phyloP scores from a whole-genome alignment of 2,329 filamentous ascomycete species.

The Clonostachys chloroleuca region DNA sequence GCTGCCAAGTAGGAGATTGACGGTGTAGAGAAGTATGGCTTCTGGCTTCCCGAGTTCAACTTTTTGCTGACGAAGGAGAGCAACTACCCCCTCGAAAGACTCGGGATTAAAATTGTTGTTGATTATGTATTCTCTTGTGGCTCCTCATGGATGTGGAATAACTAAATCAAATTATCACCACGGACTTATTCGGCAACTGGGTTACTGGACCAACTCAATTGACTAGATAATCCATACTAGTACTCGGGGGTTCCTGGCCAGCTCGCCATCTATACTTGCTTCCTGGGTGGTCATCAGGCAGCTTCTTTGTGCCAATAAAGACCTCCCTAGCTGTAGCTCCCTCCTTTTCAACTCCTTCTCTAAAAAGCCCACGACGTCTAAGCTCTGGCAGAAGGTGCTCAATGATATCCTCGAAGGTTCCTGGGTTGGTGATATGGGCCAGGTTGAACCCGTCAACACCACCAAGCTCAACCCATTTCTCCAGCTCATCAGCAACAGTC shows the following conservation, averaged over 20 bases:
- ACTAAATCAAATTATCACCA: no score
- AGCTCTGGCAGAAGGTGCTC: slow-evolving; percentile 59
- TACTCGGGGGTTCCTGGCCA: slow-evolving; percentile 1
- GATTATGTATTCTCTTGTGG: no score
- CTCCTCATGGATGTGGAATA: no score
- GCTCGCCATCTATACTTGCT: slow-evolving; percentile 7
- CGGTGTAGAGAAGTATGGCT: no score
- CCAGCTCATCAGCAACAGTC: slow-evolving; percentile 40
- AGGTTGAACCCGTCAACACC: slow-evolving; percentile 26
- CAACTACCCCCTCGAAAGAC: no score
- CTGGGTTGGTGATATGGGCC: slow-evolving; percentile 42
- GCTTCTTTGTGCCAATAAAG: slow-evolving; percentile 6
- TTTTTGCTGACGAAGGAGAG: no score
- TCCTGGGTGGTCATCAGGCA: slow-evolving; percentile 7
- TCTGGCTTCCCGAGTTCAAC: no score
- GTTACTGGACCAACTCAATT: no score
- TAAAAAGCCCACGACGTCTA: slow-evolving; percentile 18
- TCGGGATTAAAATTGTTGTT: no score
- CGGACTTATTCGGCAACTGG: no score
- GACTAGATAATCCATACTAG: background rate
- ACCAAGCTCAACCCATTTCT: slow-evolving; percentile 32
- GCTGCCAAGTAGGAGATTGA: no score
- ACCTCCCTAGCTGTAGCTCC: slow-evolving; percentile 8
- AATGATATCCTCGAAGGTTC: slow-evolving; percentile 57
- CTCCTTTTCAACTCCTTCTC: slow-evolving; percentile 5